Evolutionary conservation across 768 basidiomycete genomes (phyloP), one percentile per base, ranked within the genome.

Genomic region (Panaeolus papilionaceus): DNA sequence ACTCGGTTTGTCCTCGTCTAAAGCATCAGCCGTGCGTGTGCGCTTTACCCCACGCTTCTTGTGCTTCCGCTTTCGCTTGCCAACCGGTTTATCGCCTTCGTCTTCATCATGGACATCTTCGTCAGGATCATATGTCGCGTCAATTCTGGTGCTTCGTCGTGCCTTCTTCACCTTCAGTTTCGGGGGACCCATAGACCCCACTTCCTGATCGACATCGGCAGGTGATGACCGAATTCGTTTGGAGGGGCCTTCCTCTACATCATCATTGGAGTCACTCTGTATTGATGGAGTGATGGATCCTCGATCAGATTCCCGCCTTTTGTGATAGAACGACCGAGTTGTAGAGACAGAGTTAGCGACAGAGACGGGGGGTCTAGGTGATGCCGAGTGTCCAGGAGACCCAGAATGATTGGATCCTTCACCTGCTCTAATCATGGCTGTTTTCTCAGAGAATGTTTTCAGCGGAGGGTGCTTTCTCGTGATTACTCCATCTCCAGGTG

Each of bases 401-500:
- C 71, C 71, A 10, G 72, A 66, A 26, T 72, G 62, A 64, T 71
- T 74, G 7, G 73, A 58, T 3, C 64, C 63, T 20, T 75, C 74
- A 58, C 65, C 68, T 20, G 65, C 68, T 67, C 69, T 71, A 51
- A 51, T 66, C 64, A 67, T 72, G 38, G 66, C 65, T 47, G 66
- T 26, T 63, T 71, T 66, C 37, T 72, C 66, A 23, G 73, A 64
- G 38, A 67, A 61, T 54, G 72, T 65, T 65, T 74, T 74, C n/a
- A 70, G 68, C 23, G 66, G 58, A 20, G 69, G 63, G 26, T 68
- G 49, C 64, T 72, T 78, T 44, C 74, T 78, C 8, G 33, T 33
- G 33, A 71, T 68, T 66, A 75, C 70, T 40, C 83, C 80, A 70
- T 87, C 86, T 20, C 83, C 87, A 9, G 79, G 80, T 61, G 76